These are phyloP conservation scores for Hordeum vulgare DNA, from an alignment of 176 grass and related monocot species.

Conservation along the genomic window MorexV3_pseudomolecules_assembly NC_058519.1:165366861-165367360, in stretches of 20 bases:
- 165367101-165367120: slow-evolving; percentile 23
- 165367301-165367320: not conserved
- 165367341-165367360: too few species aligned
- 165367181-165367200: not conserved
- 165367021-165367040: slow-evolving; percentile 8
- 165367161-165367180: not conserved
- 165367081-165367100: slow-evolving; percentile 35
- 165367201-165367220: not conserved
- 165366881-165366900: slow-evolving; percentile 35
- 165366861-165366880: slow-evolving; percentile 17
- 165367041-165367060: slow-evolving; percentile 14
- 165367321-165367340: not conserved
- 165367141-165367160: not conserved
- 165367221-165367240: not conserved
- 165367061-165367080: slow-evolving; percentile 20
- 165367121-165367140: slow-evolving; percentile 10
- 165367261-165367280: not conserved
- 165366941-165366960: slow-evolving; percentile 38
- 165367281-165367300: too few species aligned
- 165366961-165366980: slow-evolving; percentile 23
- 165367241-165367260: too few species aligned
- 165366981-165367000: slow-evolving; percentile 9
- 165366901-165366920: slow-evolving; percentile 29
- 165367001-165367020: not conserved
- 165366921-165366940: slow-evolving; percentile 12